These are phyloP conservation scores for Scolecobasidium constrictum DNA, from an alignment of 2,329 filamentous ascomycete genomes.

Conservation along the genomic window DNA sequence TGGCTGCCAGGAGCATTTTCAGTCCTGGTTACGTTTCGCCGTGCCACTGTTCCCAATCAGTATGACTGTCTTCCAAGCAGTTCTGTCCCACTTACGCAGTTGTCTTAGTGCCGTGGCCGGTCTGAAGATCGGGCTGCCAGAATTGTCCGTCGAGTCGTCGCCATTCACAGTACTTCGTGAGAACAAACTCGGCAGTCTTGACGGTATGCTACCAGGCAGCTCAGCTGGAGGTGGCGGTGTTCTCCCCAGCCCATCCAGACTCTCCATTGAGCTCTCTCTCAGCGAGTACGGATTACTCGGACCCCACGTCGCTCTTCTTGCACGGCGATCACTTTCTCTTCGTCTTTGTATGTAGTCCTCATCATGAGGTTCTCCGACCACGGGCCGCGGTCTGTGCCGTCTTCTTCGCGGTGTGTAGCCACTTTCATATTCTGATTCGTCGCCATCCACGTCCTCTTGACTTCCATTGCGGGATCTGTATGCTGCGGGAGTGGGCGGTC, in stretches of 20 bases:
- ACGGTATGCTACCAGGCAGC: no score
- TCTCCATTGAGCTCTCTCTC: not conserved
- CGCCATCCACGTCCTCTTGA: not conserved
- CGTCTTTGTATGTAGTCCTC: not conserved
- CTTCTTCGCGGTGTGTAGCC: not conserved
- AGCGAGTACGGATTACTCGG: not conserved
- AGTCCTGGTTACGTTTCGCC: not conserved
- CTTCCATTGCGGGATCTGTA: not conserved
- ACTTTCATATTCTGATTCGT: not conserved
- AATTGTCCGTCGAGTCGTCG: no score
- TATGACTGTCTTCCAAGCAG: no score
- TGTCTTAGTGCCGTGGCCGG: no score
- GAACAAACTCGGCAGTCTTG: no score
- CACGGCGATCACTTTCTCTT: not conserved
- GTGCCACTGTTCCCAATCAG: not conserved
- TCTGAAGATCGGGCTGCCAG: no score
- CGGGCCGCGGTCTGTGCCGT: not conserved
- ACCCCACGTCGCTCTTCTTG: constrained; percentile 1
- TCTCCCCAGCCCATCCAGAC: no score
- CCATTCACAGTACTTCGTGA: no score
- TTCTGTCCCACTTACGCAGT: no score
- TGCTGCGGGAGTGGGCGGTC: not conserved
- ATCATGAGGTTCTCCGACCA: not conserved
- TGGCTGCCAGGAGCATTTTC: not conserved
- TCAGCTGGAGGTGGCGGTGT: no score